Evolutionary conservation across 2,329 filamentous ascomycete species (phyloP).

Genomic region (Diplodia mutila): DNA sequence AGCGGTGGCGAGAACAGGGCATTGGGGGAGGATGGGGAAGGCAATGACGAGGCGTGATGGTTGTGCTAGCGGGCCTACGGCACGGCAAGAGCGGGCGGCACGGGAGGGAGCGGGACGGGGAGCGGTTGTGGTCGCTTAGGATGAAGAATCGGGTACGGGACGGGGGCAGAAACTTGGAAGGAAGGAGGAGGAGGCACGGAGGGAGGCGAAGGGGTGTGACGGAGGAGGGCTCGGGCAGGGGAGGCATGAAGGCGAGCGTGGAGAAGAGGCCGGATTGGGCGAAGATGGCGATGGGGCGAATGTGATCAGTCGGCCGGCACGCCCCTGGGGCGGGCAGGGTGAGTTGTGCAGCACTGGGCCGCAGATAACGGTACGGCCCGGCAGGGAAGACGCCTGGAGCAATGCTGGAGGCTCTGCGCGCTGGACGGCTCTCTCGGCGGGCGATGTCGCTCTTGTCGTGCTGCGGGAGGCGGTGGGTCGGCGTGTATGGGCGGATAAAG

Average conservation of each 20-base stretch:
- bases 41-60: neutral
- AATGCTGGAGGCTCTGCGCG: slow-evolving; percentile 17
- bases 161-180: neutral
- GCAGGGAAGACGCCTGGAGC: slow-evolving; percentile 4
- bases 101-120: slow-evolving; percentile 20
- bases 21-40: neutral
- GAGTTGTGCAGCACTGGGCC: neutral
- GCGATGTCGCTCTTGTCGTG: slow-evolving; percentile 7
- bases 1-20: neutral
- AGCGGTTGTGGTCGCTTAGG: neutral
- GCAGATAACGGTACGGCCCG: slow-evolving; percentile 23
- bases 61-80: neutral
- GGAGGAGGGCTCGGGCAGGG: neutral
- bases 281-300: neutral
- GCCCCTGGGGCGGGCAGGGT: neutral
- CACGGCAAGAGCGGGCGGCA: slow-evolving; percentile 24
- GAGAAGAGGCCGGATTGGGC: neutral
- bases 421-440: slow-evolving; percentile 3
- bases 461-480: slow-evolving; percentile 15
- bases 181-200: neutral
- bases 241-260: slow-evolving; percentile 4
- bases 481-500: neutral
- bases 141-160: neutral
- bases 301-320: slow-evolving; percentile 8
- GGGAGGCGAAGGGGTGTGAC: neutral